Conservation (phyloP, 2,329 filamentous ascomycete species). For the Chalaropsis ovoidea region DNA sequence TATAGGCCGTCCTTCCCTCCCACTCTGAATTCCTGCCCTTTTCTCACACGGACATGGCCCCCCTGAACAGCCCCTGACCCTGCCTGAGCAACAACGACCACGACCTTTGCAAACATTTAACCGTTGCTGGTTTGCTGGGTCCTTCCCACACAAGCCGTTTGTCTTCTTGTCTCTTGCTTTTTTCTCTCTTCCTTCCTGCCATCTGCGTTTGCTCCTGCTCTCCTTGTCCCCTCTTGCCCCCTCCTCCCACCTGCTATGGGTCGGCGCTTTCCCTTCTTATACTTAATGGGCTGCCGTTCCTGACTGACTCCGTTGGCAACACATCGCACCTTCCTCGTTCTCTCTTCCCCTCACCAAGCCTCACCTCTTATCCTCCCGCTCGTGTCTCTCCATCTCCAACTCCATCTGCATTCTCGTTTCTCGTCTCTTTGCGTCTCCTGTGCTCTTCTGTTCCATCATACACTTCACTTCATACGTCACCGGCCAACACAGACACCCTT, state of each 20-base stretch:
- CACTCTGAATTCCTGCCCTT: background rate
- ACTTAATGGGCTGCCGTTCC: constrained; percentile 13
- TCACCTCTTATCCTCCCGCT: background rate
- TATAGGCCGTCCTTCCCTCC: constrained; percentile 3
- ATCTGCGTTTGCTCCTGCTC: constrained; percentile 6
- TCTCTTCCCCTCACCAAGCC: background rate
- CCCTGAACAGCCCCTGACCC: constrained; percentile 5
- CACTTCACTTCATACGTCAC: background rate
- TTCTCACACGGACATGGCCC: background rate
- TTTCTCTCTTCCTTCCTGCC: constrained; percentile 13
- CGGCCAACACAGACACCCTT: background rate
- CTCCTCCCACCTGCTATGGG: background rate
- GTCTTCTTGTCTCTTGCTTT: background rate
- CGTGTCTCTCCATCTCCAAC: background rate
- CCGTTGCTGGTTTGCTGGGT: constrained; percentile 13
- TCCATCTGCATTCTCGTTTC: background rate
- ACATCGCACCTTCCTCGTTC: constrained; percentile 6
- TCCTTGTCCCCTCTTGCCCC: background rate
- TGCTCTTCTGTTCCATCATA: no score
- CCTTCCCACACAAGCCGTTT: constrained; percentile 14
- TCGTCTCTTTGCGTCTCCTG: background rate
- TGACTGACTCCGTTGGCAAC: background rate
- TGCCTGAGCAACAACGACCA: constrained; percentile 12
- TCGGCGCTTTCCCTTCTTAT: constrained; percentile 7
- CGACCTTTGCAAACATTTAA: constrained; percentile 16